Base-by-base conservation (phyloP, 306 rosid genomes). In the Acacia crassicarpa region DNA sequence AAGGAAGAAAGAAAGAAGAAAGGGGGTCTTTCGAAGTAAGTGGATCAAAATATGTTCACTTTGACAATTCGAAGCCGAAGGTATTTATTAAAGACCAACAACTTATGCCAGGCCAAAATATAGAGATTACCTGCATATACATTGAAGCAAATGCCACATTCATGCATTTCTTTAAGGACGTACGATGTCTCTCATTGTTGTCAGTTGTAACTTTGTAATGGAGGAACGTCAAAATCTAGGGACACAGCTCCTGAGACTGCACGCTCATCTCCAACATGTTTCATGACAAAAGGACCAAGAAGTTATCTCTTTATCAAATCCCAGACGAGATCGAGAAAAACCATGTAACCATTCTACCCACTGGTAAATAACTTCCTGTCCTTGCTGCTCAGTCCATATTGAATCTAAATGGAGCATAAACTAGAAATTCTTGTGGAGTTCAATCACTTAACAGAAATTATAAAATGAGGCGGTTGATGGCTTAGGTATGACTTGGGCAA, bases 301-400 rank as follows among this genome's bases (percentile, higher is more conserved):
- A 2, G 59, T 82, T 45, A 94, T 90, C 84, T 88, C 95, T 43
- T 84, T 67, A 67, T 91, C 91, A 73, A 91, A 84, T 78, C 86
- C 92, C 77, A 94, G 87, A 88, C 85, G 82, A 40, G 91, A 85
- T 78, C 93, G 95, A 67, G 95, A 89, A 84, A 83, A 92, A 72
- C 84, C 71, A n/a, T 85, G 92, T 77, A 94, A 80, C 97, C 98
- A 93, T 83, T 94, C 98, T 78, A 94, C 93, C 98, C 98, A 94
- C 51, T 83, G 89, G 92, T 93, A 94, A 56, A 93, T 84, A 33
- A 93, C 91, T 88, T 94, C 97, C 74, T 82, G 95, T 54, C 97
- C 97, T n/a, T 53, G 78, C 77, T 90, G 92, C 73, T 93, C 97
- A 38, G 77, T 85, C 97, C 97, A 93, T 76, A 91, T 81, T 14